Base-by-base conservation (phyloP, 2,329 filamentous ascomycete genomes). In the Grosmannia serpens region DNA sequence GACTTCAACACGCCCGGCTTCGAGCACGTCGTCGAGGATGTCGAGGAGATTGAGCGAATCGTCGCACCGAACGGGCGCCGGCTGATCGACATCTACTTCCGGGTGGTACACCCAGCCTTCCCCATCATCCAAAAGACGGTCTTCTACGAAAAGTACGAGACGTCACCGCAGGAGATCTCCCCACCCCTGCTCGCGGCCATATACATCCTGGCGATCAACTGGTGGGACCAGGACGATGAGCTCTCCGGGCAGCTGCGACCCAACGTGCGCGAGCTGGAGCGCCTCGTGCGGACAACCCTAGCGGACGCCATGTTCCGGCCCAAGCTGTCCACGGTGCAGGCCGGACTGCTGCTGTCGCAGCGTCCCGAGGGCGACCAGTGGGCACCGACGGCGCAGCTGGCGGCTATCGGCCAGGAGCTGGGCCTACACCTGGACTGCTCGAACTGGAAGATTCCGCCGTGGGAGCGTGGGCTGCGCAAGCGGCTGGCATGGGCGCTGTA, bases 1-100 rank as follows among this genome's bases (percentile, higher is more conserved):
- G 89, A 94, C 72, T 78, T 82, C 65, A 81, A 80, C 67, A 89
- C 88, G 7, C 82, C 84, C 51, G 85, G 87, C 46, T 81, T 86
- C 67, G 85, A 88, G 66, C 87, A 88, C 71, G 79, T 88, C 64
- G 73, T 76, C 52, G 81, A 87, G 57, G 85, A 89, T 64, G 73
- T 84, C 13, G 47, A 56, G 26, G 66, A 69, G 62, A 84, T 95
- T 65, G 88, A 95, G 73, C 80, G 81, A 58, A 77, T 83, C 46
- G 82, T 89, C 5, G 77, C 78, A 27, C 81, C 84, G 4, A 78
- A 87, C 63, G 85, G 85, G 22, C 77, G 77, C 54, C 78, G 78
- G 10, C 71, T 89, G 52, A 77, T 89, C 62, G 82, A 85, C 63
- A 75, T 88, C 24, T 88, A 87, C 71, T 88, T 88, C 67, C 74